These are phyloP conservation scores for Marasmius tenuissimus DNA, from an alignment of 1,284 basidiomycete species.

Conservation along the genomic window DNA sequence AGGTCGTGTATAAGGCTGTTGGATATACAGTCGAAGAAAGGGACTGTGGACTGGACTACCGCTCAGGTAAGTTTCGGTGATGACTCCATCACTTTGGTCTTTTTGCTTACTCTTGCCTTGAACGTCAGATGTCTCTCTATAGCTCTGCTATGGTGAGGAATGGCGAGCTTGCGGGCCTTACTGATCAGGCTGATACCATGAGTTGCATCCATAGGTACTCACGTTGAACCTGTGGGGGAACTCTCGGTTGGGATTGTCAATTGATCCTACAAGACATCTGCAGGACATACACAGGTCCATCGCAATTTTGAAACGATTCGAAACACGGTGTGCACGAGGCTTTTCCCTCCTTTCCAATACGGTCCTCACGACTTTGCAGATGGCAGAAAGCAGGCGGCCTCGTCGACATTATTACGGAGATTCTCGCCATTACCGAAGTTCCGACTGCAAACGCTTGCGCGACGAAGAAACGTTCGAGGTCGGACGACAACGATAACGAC, in stretches of 20 bases:
- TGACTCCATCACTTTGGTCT: neutral
- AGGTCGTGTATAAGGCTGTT: neutral
- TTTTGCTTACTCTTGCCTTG: neutral
- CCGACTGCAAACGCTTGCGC: neutral
- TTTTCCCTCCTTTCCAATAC: neutral
- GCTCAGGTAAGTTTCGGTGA: neutral
- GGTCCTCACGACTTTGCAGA: neutral
- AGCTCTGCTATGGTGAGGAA: neutral
- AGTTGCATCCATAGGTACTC: neutral
- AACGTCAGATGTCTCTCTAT: neutral
- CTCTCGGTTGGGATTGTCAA: neutral
- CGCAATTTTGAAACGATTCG: neutral
- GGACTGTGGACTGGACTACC: neutral
- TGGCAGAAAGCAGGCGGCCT: neutral
- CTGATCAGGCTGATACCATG: neutral
- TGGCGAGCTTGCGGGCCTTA: neutral
- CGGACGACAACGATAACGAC: neutral
- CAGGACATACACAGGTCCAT: neutral
- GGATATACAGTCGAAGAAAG: neutral
- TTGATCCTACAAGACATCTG: neutral
- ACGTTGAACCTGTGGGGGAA: neutral
- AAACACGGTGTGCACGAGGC: neutral
- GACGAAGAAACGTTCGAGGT: neutral
- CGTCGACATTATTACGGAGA: neutral
- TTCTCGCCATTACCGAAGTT: neutral